Base-by-base conservation (phyloP, 331 rosid species). In the Acacia pycnantha region DNA sequence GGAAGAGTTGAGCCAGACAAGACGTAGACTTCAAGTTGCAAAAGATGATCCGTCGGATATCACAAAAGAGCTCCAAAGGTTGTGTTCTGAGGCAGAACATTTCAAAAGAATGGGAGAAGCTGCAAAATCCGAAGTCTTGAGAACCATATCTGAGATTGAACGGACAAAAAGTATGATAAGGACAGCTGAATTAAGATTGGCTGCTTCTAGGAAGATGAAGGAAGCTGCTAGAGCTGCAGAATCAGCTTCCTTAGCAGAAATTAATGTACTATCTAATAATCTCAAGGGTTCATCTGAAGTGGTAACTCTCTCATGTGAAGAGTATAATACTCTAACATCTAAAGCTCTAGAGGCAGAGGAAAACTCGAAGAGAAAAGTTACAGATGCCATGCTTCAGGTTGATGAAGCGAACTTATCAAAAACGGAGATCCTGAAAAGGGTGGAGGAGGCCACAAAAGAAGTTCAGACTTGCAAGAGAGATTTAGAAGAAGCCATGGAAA, bases 221-320 rank as follows among this genome's bases (percentile, higher is more conserved):
- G 97, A 91, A 77, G 99, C 99, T 47, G 94, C 99, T 29, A 86
- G 92, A 77, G 99, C 98, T 1, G 97, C 94, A 7, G 98, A 96
- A 85, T 91, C 94, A 18, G 85, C 88, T 54, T 93, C 97, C 4
- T 81, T 92, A 11, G 90, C 91, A 2, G 98, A 96, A 83, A 92
- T 93, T 44, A 93, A 90, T 77, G 93, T 88, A 33, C 74, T 91
- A 61, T 70, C 75, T 22, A 22, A 22, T 43, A 70, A 22, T n/a
- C 33, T 70, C 53, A 69, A 43, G 16, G 27, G 37, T 24, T 43
- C 75, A 22, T 44, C 56, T 35, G 88, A 91, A 24, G 85, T 79
- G 64, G 88, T 96, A 35, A 93, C 95, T 15, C 95, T 96, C 87
- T 89, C 97, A 21, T 88, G 77, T 3, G 95, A 96, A 77, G 95